phyloP scores from a whole-genome alignment of 1,284 basidiomycete species.

The Laetiporus sulphureus region DNA sequence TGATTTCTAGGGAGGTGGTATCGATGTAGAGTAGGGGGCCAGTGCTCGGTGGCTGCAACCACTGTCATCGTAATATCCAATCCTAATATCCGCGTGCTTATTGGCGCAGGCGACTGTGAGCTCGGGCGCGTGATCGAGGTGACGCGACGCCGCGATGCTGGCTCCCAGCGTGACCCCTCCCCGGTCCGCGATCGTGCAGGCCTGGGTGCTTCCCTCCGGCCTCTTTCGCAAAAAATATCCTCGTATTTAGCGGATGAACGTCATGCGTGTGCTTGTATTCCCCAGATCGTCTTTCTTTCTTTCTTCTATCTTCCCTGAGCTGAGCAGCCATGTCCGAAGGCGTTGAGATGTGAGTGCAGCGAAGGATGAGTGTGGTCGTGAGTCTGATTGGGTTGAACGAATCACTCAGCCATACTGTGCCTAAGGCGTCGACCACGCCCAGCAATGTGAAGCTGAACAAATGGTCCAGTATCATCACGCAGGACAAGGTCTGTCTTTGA shows the following conservation, averaged over 20 bases:
- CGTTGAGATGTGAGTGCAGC: slow-evolving; percentile 48
- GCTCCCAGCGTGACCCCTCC: slow-evolving; percentile 1
- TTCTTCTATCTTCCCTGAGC: not conserved
- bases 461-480: slow-evolving; percentile 60
- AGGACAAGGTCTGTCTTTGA: slow-evolving; percentile 49
- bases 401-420: slow-evolving; percentile 33
- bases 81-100: not conserved
- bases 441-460: slow-evolving; percentile 56
- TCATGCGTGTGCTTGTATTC: not conserved
- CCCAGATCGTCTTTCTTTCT: not conserved
- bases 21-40: not conserved
- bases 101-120: slow-evolving; percentile 1
- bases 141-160: slow-evolving; percentile 8
- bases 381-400: too few relatives aligned
- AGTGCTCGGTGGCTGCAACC: not conserved
- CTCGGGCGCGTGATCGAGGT: slow-evolving; percentile 10
- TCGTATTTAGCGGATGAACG: slow-evolving; percentile 2
- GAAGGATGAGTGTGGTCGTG: too few relatives aligned
- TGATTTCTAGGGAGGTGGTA: slow-evolving; percentile 55
- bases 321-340: slow-evolving; percentile 23
- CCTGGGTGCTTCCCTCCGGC: not conserved
- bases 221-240: too few relatives aligned
- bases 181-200: slow-evolving; percentile 6
- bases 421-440: slow-evolving; percentile 31
- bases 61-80: too few relatives aligned